A percentile compares a stretch with the other conserved stretches of the same genome.
Conservation (phyloP, 441 rosid genomes). For the Aleurites moluccanus region DNA sequence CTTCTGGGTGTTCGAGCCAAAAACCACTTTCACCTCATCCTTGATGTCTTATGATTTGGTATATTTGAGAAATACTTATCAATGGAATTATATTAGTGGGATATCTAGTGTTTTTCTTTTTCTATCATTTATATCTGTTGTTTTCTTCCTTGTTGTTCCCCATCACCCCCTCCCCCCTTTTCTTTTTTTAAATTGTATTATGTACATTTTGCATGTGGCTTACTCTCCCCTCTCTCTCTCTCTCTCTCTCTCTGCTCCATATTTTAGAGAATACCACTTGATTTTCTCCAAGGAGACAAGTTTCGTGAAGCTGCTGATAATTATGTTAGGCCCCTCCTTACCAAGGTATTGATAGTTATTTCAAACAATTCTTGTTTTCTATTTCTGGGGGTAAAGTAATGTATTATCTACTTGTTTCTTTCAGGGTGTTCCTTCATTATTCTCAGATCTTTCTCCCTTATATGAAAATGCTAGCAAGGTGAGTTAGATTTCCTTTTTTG, state of each 20-base stretch:
- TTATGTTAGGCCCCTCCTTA: conserved; percentile 81
- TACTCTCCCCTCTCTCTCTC: background rate
- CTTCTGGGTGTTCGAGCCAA: background rate
- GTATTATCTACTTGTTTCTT: conserved; percentile 28
- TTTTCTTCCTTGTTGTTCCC: background rate
- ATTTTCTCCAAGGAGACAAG: conserved; percentile 87
- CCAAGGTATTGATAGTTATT: conserved; percentile 55
- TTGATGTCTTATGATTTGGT: background rate
- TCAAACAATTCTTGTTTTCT: conserved; percentile 10
- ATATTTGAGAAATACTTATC: background rate
- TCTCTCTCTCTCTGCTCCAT: conserved; percentile 10
- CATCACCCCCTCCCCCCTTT: background rate
- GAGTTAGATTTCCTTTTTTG: conserved; percentile 22
- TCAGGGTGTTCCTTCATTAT: conserved; percentile 97
- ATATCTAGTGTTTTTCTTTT: background rate
- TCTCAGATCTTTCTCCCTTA: conserved; percentile 94
- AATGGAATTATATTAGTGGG: background rate
- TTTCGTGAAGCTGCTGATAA: conserved; percentile 81
- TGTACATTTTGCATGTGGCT: background rate
- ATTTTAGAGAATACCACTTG: conserved; percentile 93
- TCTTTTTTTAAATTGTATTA: background rate
- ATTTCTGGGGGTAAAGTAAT: conserved; percentile 16
- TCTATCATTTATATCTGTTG: background rate
- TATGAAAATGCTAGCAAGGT: conserved; percentile 91
- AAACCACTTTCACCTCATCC: background rate